Evolutionary conservation across 148 eudicot species (phyloP).

Genomic region (Linanthus parryae): DNA sequence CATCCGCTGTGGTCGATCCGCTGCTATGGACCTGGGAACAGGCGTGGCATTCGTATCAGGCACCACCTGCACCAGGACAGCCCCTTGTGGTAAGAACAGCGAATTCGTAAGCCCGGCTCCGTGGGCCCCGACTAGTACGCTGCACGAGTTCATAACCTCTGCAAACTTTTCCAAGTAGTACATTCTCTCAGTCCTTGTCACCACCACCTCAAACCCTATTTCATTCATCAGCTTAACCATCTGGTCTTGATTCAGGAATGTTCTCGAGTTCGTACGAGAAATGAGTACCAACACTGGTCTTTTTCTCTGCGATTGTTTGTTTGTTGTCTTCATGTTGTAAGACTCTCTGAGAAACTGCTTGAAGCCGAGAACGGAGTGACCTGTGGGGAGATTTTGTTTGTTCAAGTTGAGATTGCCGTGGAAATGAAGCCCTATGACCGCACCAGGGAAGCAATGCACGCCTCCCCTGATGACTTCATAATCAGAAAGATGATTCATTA

Average conservation of each 20-base stretch:
- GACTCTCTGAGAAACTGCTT: conserved; percentile 30
- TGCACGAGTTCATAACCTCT: conserved; percentile 30
- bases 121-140: conserved; percentile 47
- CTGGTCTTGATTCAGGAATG: conserved; percentile 31
- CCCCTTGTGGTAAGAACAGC: conserved; percentile 45
- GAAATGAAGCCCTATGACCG: conserved; percentile 40
- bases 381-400: conserved; percentile 23
- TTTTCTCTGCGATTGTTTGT: conserved; percentile 5
- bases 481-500: conserved; percentile 27
- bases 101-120: conserved; percentile 57
- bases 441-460: conserved; percentile 57
- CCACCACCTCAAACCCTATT: conserved; percentile 34
- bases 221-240: conserved; percentile 32
- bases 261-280: conserved; percentile 37
- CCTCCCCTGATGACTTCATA: conserved; percentile 27
- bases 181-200: conserved; percentile 14
- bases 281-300: conserved; percentile 28
- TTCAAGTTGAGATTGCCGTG: conserved; percentile 31
- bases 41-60: too few relatives aligned
- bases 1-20: too few relatives aligned
- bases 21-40: too few relatives aligned
- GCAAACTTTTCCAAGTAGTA: conserved; percentile 27
- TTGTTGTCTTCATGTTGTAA: conserved; percentile 16
- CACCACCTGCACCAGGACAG: conserved; percentile 49
- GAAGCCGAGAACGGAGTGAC: conserved; percentile 29